Evolutionary conservation across 352 stramenopile species (phyloP), one percentile per base, ranked within the genome.

Genomic region (Phytophthora niederhauseri): DNA sequence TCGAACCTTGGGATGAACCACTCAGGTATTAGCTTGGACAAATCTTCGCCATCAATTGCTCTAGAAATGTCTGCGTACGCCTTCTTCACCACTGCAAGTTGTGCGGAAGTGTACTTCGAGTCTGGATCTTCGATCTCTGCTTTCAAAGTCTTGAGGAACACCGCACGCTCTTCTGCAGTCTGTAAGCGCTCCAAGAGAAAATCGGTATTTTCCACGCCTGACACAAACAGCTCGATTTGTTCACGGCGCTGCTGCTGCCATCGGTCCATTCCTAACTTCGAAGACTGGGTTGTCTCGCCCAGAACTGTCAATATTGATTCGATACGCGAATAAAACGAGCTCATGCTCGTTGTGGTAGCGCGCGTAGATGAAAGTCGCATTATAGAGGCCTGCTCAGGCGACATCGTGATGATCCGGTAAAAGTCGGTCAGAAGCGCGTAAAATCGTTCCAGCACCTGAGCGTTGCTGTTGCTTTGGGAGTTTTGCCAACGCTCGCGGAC

Each of bases 131-230:
- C 43, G 26, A 62, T 49, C 43, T 68, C 61, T n/a, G 15, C 2
- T 19, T 53, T 45, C 9, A 66, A 12, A 0, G 38, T 26, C 19
- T 19, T 60, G 2, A 66, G 36, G 46, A 53, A 46, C 4, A 38
- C 36, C 6, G 26, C 24, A 4, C 50, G 49, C n/a, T 66, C 49
- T 43, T 58, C 59, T 12, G 17, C 6, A 2, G 59, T 46, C 12
- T 68, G 52, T 11, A 68, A 68, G 48, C 48, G 19, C 15, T 51
- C 28, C 41, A 66, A 20, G 8, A 66, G 14, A 46, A 55, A 19
- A 3, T n/a, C 53, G 17, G 50, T 45, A 28, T 66, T 26, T 0
- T 31, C 45, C 24, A 53, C 24, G 2, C 38, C 38, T 5, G 60
- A 46, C 14, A 60, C 24, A 4, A 54, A 46, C 9, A 17, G 11